These are phyloP conservation scores for Citrullus mucosospermus DNA, from an alignment of 306 rosid genomes.

Conservation along the genomic window DNA sequence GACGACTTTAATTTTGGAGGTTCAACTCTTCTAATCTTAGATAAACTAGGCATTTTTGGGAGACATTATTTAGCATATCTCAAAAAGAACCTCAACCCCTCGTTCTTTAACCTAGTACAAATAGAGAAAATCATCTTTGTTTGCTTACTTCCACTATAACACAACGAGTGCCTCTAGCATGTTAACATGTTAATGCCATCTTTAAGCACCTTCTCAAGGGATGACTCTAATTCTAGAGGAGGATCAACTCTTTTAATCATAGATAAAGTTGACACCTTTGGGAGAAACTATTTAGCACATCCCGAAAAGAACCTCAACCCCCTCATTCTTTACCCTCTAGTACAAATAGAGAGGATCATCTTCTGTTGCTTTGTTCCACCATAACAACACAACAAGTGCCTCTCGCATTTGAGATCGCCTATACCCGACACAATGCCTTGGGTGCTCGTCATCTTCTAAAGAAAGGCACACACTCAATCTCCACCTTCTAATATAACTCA, in stretches of 20 bases:
- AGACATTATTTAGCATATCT: neutral
- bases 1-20: neutral
- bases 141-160: neutral
- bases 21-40: neutral
- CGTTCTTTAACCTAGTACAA: neutral
- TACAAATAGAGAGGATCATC: too few relatives aligned
- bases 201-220: too few relatives aligned
- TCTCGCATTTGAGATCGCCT: neutral
- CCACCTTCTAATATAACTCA: too few relatives aligned
- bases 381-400: neutral
- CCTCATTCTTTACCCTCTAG: too few relatives aligned
- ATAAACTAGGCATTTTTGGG: neutral
- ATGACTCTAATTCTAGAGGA: too few relatives aligned
- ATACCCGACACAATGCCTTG: neutral
- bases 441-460: neutral
- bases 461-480: neutral
- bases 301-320: too few relatives aligned
- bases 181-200: too few relatives aligned
- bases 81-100: neutral
- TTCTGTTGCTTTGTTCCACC: neutral
- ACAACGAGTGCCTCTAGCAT: too few relatives aligned
- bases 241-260: too few relatives aligned
- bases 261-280: too few relatives aligned
- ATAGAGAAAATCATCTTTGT: neutral
- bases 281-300: too few relatives aligned